Evolutionary conservation across 345 rosid genomes (phyloP), one percentile per base, ranked within the genome.

Genomic region (Camelina sativa): DNA sequence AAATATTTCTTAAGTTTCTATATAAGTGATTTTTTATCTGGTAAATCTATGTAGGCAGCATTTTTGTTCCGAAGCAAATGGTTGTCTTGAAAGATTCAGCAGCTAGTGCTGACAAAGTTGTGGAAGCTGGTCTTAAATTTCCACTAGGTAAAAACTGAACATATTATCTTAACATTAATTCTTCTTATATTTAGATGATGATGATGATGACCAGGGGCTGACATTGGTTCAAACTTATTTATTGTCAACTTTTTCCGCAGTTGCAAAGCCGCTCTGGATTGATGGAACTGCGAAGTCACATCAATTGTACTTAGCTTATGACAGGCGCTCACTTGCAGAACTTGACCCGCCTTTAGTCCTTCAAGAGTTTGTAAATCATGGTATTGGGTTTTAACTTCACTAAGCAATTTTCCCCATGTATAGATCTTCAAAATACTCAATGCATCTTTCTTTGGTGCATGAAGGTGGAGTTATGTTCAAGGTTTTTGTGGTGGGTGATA

Each of bases 291-390:
- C 95, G 47, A 94, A 88, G 85, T 94, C 98, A 2, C 98, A 91
- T 48, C 85, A 91, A 78, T 47, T 94, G 74, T 94, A 71, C 75
- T 86, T 94, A 72, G 96, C 91, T 17, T 87, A 88, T 72, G 95
- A 94, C 85, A 81, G 71, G 65, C 81, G 43, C 64, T 90, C 97
- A 22, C 91, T 91, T 52, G 79, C 89, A 46, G 83, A 87, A 81
- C 96, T 94, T 58, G 95, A 91, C 53, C 95, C 98, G 22, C 97
- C 97, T 7, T 56, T 91, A 80, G 87, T 94, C 40, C 84, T 94
- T 23, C 98, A 94, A 82, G 98, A 94, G 87, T 94, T 94, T 82
- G 91, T 94, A 19, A 91, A 91, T 82, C 98, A 94, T 78, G 97
- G 98, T 93, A 93, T 54, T 22, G 4, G 55, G 17, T 65, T 80